Evolutionary conservation across 2,329 filamentous ascomycete genomes (phyloP).

Genomic region (Hypoxylon sp.): DNA sequence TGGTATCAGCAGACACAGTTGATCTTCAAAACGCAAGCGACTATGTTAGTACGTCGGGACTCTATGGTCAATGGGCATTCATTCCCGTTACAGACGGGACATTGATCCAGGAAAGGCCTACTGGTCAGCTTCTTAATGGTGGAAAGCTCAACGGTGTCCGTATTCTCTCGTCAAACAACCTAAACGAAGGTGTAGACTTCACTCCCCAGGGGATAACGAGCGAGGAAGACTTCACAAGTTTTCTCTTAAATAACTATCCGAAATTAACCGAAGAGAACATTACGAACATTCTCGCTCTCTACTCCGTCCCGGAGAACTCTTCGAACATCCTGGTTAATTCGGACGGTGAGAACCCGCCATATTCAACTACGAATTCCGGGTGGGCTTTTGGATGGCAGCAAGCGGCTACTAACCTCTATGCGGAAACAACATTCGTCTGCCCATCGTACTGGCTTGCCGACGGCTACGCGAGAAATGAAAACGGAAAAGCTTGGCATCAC

Average conservation of each 20-base stretch:
- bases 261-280: constrained; percentile 54
- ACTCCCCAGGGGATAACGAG: constrained; percentile 56
- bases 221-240: constrained; percentile 52
- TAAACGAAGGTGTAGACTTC: constrained; percentile 58
- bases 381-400: constrained; percentile 69
- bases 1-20: constrained; percentile 54
- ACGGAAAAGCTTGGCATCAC: constrained; percentile 61
- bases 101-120: constrained; percentile 54
- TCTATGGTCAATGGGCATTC: constrained; percentile 56
- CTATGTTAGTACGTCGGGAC: constrained; percentile 48
- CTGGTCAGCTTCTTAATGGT: constrained; percentile 48
- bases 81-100: constrained; percentile 58
- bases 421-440: constrained; percentile 70
- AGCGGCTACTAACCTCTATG: constrained; percentile 66
- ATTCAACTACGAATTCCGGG: constrained; percentile 65
- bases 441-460: constrained; percentile 70
- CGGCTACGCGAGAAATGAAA: constrained; percentile 57
- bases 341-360: constrained; percentile 57
- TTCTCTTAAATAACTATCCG: constrained; percentile 56
- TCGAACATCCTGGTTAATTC: constrained; percentile 57
- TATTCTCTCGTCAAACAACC: constrained; percentile 56
- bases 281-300: constrained; percentile 53
- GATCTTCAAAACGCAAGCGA: constrained; percentile 57
- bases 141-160: constrained; percentile 55
- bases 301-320: constrained; percentile 48